A percentile compares a stretch with the other conserved stretches of the same genome.
These are phyloP conservation scores for Tricholomella constricta DNA, from an alignment of 768 basidiomycete genomes.

Conservation along the genomic window DNA sequence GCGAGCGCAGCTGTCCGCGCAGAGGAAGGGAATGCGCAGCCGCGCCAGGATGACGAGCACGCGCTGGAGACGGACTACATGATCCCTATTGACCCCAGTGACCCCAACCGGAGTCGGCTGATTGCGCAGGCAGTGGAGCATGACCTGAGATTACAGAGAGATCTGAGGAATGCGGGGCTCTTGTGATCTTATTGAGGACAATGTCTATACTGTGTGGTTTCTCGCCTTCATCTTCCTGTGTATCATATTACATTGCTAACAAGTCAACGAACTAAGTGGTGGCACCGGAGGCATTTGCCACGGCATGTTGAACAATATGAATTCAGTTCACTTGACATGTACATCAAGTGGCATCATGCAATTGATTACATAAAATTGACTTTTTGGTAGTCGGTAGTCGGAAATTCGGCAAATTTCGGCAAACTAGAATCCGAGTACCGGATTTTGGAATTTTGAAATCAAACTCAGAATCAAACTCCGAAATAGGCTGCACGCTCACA, in stretches of 20 bases:
- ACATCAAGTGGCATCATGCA: too few relatives aligned
- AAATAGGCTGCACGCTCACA: too few relatives aligned
- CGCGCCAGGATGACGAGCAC: slow-evolving; percentile 21
- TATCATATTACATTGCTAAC: neutral
- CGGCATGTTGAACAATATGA: too few relatives aligned
- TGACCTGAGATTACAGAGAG: slow-evolving; percentile 59
- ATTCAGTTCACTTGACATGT: too few relatives aligned
- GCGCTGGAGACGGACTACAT: slow-evolving; percentile 37
- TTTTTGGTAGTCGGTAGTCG: too few relatives aligned
- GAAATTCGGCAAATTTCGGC: too few relatives aligned
- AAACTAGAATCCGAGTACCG: too few relatives aligned
- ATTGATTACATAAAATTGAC: too few relatives aligned
- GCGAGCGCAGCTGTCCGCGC: slow-evolving; percentile 25
- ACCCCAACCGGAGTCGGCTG: slow-evolving; percentile 44
- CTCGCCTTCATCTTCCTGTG: neutral
- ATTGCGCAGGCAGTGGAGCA: slow-evolving; percentile 49
- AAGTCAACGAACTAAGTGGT: neutral
- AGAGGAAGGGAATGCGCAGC: slow-evolving; percentile 31
- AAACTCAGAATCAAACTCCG: too few relatives aligned
- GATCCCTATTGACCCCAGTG: slow-evolving; percentile 41
- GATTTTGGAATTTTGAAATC: too few relatives aligned
- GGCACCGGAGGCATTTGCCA: too few relatives aligned
- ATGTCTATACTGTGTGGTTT: neutral
- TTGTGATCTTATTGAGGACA: slow-evolving; percentile 38
- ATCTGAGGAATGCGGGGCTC: slow-evolving; percentile 66